These are phyloP conservation scores for Huntiella bhutanensis DNA, from an alignment of 2,329 filamentous ascomycete genomes.

Conservation along the genomic window DNA sequence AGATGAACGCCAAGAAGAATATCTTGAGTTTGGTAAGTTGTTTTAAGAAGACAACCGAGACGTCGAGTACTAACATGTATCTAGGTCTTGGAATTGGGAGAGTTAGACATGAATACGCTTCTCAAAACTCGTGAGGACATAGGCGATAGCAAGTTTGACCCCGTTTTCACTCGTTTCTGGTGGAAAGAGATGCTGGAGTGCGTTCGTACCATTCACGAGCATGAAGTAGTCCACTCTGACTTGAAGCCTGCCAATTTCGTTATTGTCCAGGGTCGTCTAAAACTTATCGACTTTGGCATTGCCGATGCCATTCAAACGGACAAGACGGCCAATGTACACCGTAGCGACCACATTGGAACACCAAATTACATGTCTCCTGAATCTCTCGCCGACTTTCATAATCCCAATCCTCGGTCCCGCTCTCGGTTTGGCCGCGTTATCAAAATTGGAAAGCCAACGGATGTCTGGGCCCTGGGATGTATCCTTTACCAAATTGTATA, in stretches of 20 bases:
- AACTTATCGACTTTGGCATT: constrained; percentile 97
- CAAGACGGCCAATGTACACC: constrained; percentile 91
- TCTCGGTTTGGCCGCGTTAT: constrained; percentile 47
- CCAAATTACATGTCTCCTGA: constrained; percentile 99
- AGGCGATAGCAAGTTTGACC: constrained; percentile 60
- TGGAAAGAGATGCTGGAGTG: constrained; percentile 99
- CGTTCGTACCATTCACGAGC: constrained; percentile 68
- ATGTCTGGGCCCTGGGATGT: constrained; percentile 91
- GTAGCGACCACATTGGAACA: constrained; percentile 85
- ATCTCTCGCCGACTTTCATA: constrained; percentile 63
- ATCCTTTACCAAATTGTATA: constrained; percentile 98
- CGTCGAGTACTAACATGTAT: neutral
- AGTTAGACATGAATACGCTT: constrained; percentile 78
- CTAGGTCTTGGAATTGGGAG: constrained; percentile 91
- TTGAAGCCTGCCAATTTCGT: constrained; percentile 96
- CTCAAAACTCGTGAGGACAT: constrained; percentile 54
- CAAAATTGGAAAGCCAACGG: constrained; percentile 88
- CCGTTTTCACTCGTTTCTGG: constrained; percentile 86
- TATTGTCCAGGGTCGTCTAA: constrained; percentile 71
- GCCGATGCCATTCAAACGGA: constrained; percentile 92
- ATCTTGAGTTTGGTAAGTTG: constrained; percentile 60
- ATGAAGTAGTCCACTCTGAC: constrained; percentile 91
- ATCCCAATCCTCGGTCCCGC: constrained; percentile 35
- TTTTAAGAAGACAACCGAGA: too few relatives aligned
- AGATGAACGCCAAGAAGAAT: constrained; percentile 83